These are phyloP conservation scores for Phlyctochytrium bullatum DNA, from an alignment of 192 early-diverging fungal species.

Conservation along the genomic window DNA sequence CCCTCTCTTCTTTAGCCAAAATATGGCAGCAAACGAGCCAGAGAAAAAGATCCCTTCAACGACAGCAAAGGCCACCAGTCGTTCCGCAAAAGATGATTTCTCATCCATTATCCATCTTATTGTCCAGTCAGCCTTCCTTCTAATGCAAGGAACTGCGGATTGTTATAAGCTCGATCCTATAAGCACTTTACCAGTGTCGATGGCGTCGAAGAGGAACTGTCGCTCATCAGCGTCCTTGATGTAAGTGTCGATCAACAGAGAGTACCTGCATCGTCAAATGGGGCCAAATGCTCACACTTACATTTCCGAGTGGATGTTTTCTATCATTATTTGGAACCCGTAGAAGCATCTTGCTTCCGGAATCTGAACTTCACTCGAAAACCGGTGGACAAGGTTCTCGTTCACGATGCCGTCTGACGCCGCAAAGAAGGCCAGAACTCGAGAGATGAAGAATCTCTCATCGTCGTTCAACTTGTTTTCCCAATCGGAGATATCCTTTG, in stretches of 20 bases:
- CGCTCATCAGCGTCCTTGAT: constrained; percentile 83
- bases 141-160: constrained; percentile 79
- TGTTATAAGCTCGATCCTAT: constrained; percentile 1
- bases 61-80: constrained; percentile 93
- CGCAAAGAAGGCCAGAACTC: constrained; percentile 94
- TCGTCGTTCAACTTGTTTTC: constrained; percentile 79
- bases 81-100: constrained; percentile 80
- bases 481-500: constrained; percentile 89
- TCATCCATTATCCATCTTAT: constrained; percentile 85
- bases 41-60: constrained; percentile 99
- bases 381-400: constrained; percentile 90
- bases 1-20: constrained; percentile 99
- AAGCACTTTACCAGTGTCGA: constrained; percentile 77
- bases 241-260: constrained; percentile 91
- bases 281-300: neutral
- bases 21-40: constrained; percentile 96
- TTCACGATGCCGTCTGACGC: constrained; percentile 95
- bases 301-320: constrained; percentile 95
- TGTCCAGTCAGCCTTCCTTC: constrained; percentile 97
- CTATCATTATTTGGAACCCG: constrained; percentile 98
- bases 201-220: constrained; percentile 85
- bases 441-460: constrained; percentile 88
- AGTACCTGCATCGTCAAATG: constrained; percentile 51
- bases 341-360: constrained; percentile 93
- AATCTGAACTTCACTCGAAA: constrained; percentile 89